A percentile compares a stretch with the other conserved stretches of the same genome.
Evolutionary conservation across 768 basidiomycete species (phyloP).

Genomic region (Kockovaella imperatae): DNA sequence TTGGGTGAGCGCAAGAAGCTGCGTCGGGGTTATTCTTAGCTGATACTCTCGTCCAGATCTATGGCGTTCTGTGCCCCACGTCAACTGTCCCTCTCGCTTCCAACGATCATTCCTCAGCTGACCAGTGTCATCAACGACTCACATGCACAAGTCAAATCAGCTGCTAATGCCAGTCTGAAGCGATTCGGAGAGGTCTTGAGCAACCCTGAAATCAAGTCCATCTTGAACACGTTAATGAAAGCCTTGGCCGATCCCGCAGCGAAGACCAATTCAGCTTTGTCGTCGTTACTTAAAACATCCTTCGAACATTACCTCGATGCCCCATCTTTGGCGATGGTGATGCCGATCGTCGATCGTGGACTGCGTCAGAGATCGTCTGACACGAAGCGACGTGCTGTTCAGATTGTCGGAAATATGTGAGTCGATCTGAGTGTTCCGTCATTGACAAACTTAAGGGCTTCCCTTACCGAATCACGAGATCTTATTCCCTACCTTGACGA

Average conservation of each 20-base stretch:
- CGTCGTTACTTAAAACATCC: conserved; percentile 81
- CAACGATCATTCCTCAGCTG: conserved; percentile 91
- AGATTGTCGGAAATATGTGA: conserved; percentile 88
- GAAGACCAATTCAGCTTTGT: conserved; percentile 76
- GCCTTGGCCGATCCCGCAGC: conserved; percentile 83
- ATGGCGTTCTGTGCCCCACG: conserved; percentile 98
- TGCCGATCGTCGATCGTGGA: conserved; percentile 91
- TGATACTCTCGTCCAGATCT: conserved; percentile 47
- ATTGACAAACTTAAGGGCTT: conserved; percentile 41
- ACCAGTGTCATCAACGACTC: conserved; percentile 94
- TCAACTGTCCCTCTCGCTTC: conserved; percentile 87
- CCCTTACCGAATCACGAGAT: conserved; percentile 52
- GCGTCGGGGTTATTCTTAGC: neutral
- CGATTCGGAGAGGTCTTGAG: conserved; percentile 97
- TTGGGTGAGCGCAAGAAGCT: conserved; percentile 51
- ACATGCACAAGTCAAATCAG: conserved; percentile 84
- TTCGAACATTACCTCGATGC: conserved; percentile 98
- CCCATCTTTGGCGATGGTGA: conserved; percentile 88
- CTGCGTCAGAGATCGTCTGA: conserved; percentile 85
- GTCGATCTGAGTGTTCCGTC: conserved; percentile 53
- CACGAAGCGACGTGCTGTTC: conserved; percentile 88
- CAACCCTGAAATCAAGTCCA: conserved; percentile 89
- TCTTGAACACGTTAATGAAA: conserved; percentile 82
- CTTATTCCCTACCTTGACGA: conserved; percentile 88
- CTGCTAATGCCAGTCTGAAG: conserved; percentile 92